Evolutionary conservation across 140 eudicot genomes (phyloP).

Genomic region (Cichorium intybus): DNA sequence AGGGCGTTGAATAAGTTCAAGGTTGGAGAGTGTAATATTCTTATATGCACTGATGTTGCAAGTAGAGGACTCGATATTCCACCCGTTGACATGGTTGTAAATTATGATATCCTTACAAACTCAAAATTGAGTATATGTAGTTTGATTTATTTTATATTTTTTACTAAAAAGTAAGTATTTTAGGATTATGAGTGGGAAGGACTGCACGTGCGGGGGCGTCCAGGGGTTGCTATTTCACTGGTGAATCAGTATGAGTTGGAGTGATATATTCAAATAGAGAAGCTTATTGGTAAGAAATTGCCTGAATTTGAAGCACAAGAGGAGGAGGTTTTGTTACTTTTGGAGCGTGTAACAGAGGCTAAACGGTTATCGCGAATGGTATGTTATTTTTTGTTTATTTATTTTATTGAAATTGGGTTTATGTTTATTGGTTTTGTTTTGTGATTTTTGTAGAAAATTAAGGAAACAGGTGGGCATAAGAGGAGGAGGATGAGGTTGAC

Average conservation of each 20-base stretch:
- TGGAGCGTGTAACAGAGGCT: slow-evolving; percentile 80
- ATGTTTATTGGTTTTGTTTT: background rate
- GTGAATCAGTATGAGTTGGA: slow-evolving; percentile 90
- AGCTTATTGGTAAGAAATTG: slow-evolving; percentile 73
- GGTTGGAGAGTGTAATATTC: slow-evolving; percentile 86
- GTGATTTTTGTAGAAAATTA: slow-evolving; percentile 47
- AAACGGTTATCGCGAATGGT: slow-evolving; percentile 64
- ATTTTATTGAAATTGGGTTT: background rate
- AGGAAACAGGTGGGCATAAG: slow-evolving; percentile 52
- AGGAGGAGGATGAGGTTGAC: slow-evolving; percentile 49
- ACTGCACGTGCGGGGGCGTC: slow-evolving; percentile 97
- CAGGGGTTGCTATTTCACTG: slow-evolving; percentile 85
- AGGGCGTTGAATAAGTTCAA: slow-evolving; percentile 84
- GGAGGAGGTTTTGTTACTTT: slow-evolving; percentile 62
- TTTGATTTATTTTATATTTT: too few relatives aligned
- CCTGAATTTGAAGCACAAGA: slow-evolving; percentile 62
- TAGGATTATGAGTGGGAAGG: slow-evolving; percentile 98
- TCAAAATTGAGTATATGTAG: slow-evolving; percentile 71
- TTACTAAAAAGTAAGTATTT: slow-evolving; percentile 5
- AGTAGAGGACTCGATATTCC: slow-evolving; percentile 96
- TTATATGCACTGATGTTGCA: slow-evolving; percentile 83
- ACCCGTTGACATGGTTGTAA: slow-evolving; percentile 87
- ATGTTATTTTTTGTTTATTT: slow-evolving; percentile 5
- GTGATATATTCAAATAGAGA: slow-evolving; percentile 87
- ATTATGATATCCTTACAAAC: slow-evolving; percentile 80